Conservation (phyloP, 2,329 filamentous ascomycete genomes). For the Didymella pomorum region DNA sequence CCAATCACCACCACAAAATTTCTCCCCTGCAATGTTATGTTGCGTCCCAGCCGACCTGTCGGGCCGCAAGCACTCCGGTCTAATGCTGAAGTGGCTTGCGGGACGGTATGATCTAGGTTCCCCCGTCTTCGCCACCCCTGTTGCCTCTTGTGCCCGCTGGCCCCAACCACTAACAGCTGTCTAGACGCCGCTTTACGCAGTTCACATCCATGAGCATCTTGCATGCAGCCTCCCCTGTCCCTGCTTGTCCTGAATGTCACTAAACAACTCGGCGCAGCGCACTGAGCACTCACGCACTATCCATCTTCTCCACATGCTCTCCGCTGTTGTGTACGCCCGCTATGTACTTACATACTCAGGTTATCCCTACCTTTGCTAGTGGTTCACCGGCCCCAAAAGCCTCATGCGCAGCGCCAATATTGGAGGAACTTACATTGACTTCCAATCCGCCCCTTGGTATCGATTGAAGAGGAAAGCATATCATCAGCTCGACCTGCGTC, state of each 20-base stretch:
- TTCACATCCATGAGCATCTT: slow-evolving; percentile 26
- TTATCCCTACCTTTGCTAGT: slow-evolving; percentile 45
- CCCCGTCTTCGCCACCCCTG: slow-evolving; percentile 32
- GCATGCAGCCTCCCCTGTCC: slow-evolving; percentile 40
- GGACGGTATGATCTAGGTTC: slow-evolving; percentile 29
- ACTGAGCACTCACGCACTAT: slow-evolving; percentile 48
- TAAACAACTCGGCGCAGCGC: slow-evolving; percentile 37
- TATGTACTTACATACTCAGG: slow-evolving; percentile 44
- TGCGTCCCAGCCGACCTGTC: slow-evolving; percentile 41
- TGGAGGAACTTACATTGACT: slow-evolving; percentile 18
- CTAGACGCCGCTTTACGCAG: slow-evolving; percentile 27
- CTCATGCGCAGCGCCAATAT: slow-evolving; percentile 25
- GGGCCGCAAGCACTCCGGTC: slow-evolving; percentile 33
- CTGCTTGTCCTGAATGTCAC: slow-evolving; percentile 36
- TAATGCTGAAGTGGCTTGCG: slow-evolving; percentile 38
- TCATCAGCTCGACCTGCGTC: slow-evolving; percentile 5
- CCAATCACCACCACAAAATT: slow-evolving; percentile 36
- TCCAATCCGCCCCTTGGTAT: slow-evolving; percentile 10
- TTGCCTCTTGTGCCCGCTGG: slow-evolving; percentile 21
- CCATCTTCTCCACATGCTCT: slow-evolving; percentile 50
- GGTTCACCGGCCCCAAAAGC: slow-evolving; percentile 38
- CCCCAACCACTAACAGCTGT: slow-evolving; percentile 38
- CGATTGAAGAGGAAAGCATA: slow-evolving; percentile 38
- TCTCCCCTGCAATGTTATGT: slow-evolving; percentile 44
- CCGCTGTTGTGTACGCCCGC: slow-evolving; percentile 40